phyloP scores from a whole-genome alignment of 2,329 filamentous ascomycete species.

The Cercospora sp. region DNA sequence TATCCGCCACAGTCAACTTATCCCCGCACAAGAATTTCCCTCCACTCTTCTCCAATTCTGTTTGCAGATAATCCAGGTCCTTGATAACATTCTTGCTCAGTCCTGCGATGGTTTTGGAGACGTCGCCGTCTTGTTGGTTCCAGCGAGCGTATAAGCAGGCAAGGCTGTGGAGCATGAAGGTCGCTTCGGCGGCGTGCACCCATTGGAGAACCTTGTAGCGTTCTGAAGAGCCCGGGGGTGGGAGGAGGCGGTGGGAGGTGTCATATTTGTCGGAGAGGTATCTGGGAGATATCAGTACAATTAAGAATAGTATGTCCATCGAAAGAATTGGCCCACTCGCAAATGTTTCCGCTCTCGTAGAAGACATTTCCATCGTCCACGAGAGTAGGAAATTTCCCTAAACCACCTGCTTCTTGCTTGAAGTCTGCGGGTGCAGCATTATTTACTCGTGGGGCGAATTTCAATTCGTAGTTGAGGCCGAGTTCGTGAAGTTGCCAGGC shows the following conservation, averaged over 20 bases:
- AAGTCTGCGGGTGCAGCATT: constrained; percentile 46
- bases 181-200: constrained; percentile 51
- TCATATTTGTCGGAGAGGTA: constrained; percentile 53
- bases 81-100: constrained; percentile 47
- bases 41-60: constrained; percentile 42
- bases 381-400: constrained; percentile 51
- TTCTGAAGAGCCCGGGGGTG: constrained; percentile 37
- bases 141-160: constrained; percentile 49
- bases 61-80: constrained; percentile 49
- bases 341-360: constrained; percentile 50
- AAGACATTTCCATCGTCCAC: constrained; percentile 45
- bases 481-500: constrained; percentile 52
- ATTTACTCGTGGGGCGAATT: constrained; percentile 43
- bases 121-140: constrained; percentile 42
- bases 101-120: constrained; percentile 41
- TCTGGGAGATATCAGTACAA: constrained; percentile 31
- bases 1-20: constrained; percentile 46
- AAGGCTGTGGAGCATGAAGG: constrained; percentile 48
- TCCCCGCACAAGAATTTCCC: constrained; percentile 47
- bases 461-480: constrained; percentile 44
- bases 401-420: constrained; percentile 44
- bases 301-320: too few species aligned
- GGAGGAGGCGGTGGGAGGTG: constrained; percentile 40
- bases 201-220: constrained; percentile 46
- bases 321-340: too few species aligned